Evolutionary conservation across 768 basidiomycete species (phyloP).

Genomic region (Xerocomus potaroensis): DNA sequence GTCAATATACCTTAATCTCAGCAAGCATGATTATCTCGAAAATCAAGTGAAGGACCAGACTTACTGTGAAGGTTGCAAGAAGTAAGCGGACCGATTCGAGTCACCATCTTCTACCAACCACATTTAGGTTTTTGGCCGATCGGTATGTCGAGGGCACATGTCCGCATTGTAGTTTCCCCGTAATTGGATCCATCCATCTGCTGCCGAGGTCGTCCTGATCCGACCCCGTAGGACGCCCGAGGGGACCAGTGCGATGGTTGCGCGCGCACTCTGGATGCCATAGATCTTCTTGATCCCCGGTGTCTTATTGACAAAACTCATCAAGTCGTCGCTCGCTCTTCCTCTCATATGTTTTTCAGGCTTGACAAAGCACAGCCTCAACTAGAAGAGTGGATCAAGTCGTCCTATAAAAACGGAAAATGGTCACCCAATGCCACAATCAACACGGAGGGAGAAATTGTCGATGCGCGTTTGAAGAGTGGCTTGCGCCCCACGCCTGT

Average conservation of each 20-base stretch:
- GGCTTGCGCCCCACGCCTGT: constrained; percentile 88
- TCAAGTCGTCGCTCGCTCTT: constrained; percentile 65
- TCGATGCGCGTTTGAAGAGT: constrained; percentile 81
- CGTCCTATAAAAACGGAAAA: constrained; percentile 73
- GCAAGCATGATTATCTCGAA: constrained; percentile 69
- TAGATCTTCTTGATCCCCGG: constrained; percentile 91
- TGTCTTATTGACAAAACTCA: constrained; percentile 85
- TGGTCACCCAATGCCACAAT: constrained; percentile 95
- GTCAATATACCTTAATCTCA: constrained; percentile 81
- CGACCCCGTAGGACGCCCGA: constrained; percentile 72
- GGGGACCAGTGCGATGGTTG: constrained; percentile 98
- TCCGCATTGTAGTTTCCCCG: constrained; percentile 86
- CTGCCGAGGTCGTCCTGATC: background rate
- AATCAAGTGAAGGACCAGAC: constrained; percentile 89
- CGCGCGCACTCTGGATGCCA: constrained; percentile 85
- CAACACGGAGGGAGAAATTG: constrained; percentile 80
- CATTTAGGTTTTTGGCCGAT: constrained; percentile 83
- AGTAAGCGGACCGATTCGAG: constrained; percentile 40
- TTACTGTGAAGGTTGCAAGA: constrained; percentile 88
- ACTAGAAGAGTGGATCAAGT: constrained; percentile 85
- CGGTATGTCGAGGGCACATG: constrained; percentile 98
- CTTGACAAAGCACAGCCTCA: constrained; percentile 78
- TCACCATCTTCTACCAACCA: constrained; percentile 7
- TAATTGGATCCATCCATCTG: constrained; percentile 28
- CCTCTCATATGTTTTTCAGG: constrained; percentile 89